phyloP scores from a whole-genome alignment of 1,284 basidiomycete species.

The Pyrrhoderma noxium region DNA sequence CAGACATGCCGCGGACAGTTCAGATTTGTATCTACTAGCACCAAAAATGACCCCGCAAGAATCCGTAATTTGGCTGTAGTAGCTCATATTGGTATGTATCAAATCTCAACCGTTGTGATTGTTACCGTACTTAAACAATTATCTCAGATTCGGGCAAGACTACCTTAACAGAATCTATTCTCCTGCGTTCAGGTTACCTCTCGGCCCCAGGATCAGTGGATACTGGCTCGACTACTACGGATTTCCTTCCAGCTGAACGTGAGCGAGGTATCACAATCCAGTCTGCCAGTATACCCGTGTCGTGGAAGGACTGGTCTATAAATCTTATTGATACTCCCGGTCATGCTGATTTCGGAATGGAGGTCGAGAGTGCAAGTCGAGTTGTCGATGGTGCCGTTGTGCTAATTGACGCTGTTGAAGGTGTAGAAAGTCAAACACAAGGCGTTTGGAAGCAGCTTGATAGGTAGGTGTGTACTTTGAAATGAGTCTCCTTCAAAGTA shows the following conservation, averaged over 20 bases:
- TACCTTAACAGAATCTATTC: slow-evolving; percentile 82
- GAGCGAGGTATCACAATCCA: slow-evolving; percentile 90
- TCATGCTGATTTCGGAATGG: slow-evolving; percentile 92
- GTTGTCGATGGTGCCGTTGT: slow-evolving; percentile 87
- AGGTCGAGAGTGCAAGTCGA: slow-evolving; percentile 86
- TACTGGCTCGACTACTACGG: slow-evolving; percentile 84
- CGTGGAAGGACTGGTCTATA: slow-evolving; percentile 77
- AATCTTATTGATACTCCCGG: slow-evolving; percentile 90
- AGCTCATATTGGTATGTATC: slow-evolving; percentile 66
- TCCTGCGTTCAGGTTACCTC: slow-evolving; percentile 72
- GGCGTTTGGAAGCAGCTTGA: slow-evolving; percentile 84
- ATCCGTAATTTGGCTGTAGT: slow-evolving; percentile 76
- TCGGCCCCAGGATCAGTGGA: slow-evolving; percentile 75
- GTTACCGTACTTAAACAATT: too few relatives aligned
- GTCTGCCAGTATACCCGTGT: slow-evolving; percentile 85
- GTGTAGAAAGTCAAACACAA: slow-evolving; percentile 85
- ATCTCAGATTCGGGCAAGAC: slow-evolving; percentile 86
- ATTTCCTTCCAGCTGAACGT: slow-evolving; percentile 84
- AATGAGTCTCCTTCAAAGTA: not conserved
- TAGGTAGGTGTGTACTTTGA: slow-evolving; percentile 39
- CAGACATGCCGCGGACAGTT: too few relatives aligned
- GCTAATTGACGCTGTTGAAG: slow-evolving; percentile 84
- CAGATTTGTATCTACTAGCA: too few relatives aligned
- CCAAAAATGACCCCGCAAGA: slow-evolving; percentile 27
- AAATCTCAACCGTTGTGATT: not conserved